phyloP scores from a whole-genome alignment of 768 basidiomycete genomes.

The Collybia mongolica region DNA sequence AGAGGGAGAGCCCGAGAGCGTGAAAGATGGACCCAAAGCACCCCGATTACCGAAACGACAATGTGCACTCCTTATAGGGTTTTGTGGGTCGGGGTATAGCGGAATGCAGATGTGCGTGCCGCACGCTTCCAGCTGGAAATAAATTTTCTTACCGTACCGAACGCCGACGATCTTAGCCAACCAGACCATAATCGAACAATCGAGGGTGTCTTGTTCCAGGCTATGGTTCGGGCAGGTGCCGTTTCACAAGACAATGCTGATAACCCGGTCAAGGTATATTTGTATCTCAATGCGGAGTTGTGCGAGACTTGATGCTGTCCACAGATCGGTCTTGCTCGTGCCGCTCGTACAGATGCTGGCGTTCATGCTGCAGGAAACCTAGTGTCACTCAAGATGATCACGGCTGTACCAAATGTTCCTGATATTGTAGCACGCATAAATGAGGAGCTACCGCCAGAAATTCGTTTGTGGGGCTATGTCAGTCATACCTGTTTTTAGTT shows the following conservation, averaged over 20 bases:
- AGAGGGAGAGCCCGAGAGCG: slow-evolving; percentile 16
- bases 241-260: slow-evolving; percentile 94
- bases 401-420: slow-evolving; percentile 64
- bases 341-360: slow-evolving; percentile 95
- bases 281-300: neutral
- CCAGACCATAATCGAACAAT: slow-evolving; percentile 72
- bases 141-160: neutral
- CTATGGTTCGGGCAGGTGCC: slow-evolving; percentile 85
- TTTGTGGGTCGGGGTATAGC: slow-evolving; percentile 87
- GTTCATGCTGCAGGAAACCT: slow-evolving; percentile 97
- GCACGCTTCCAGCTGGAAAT: neutral
- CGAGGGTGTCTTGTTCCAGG: slow-evolving; percentile 86
- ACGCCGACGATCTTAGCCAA: slow-evolving; percentile 47
- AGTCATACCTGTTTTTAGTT: slow-evolving; percentile 24
- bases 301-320: neutral
- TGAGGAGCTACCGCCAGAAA: slow-evolving; percentile 84
- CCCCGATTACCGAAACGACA: slow-evolving; percentile 78
- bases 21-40: slow-evolving; percentile 36
- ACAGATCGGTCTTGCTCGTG: slow-evolving; percentile 81
- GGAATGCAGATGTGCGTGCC: slow-evolving; percentile 94
- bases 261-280: slow-evolving; percentile 76
- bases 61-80: slow-evolving; percentile 84
- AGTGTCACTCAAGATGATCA: slow-evolving; percentile 89
- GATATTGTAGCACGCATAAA: slow-evolving; percentile 79
- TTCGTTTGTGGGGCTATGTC: slow-evolving; percentile 90